Percentiles rank a stretch among this genome's conserved stretches.
Conservation (phyloP, 2,329 filamentous ascomycete genomes). For the Reticulascus tulasneorum region DNA sequence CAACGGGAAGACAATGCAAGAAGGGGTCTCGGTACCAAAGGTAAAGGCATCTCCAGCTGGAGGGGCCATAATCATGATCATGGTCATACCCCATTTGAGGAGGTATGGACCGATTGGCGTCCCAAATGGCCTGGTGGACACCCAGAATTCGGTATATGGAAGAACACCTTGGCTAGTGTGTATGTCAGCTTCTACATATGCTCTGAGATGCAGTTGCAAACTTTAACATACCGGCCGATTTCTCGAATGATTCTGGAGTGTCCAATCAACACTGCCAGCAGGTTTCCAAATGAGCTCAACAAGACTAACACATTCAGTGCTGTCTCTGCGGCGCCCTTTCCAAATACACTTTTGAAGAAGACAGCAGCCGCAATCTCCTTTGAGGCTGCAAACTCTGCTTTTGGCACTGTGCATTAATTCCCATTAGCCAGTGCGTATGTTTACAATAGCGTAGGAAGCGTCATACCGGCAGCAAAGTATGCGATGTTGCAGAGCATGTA, state of each 20-base stretch:
- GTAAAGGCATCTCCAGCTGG: conserved; percentile 63
- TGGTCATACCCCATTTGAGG: conserved; percentile 53
- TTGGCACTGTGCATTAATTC: conserved; percentile 38
- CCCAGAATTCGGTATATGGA: conserved; percentile 58
- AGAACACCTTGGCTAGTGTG: conserved; percentile 55
- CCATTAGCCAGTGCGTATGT: no score
- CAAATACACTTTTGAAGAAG: conserved; percentile 58
- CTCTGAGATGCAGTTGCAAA: background rate
- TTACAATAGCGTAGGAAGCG: no score
- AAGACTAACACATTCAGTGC: conserved; percentile 56
- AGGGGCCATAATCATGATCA: conserved; percentile 56
- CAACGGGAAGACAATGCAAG: background rate
- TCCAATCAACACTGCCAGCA: conserved; percentile 52
- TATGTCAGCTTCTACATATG: background rate
- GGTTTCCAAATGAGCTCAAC: conserved; percentile 55
- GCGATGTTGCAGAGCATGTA: conserved; percentile 59
- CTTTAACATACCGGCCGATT: conserved; percentile 40
- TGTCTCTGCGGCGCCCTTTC: conserved; percentile 39
- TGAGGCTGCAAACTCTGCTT: conserved; percentile 48
- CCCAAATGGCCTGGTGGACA: conserved; percentile 58
- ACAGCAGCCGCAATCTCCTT: conserved; percentile 51
- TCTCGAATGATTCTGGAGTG: conserved; percentile 55
- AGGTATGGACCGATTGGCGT: conserved; percentile 58
- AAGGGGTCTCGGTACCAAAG: conserved; percentile 42
- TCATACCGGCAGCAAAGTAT: conserved; percentile 51